Evolutionary conservation across 352 stramenopile species (phyloP).

Genomic region (Peronosclerospora sorghi): DNA sequence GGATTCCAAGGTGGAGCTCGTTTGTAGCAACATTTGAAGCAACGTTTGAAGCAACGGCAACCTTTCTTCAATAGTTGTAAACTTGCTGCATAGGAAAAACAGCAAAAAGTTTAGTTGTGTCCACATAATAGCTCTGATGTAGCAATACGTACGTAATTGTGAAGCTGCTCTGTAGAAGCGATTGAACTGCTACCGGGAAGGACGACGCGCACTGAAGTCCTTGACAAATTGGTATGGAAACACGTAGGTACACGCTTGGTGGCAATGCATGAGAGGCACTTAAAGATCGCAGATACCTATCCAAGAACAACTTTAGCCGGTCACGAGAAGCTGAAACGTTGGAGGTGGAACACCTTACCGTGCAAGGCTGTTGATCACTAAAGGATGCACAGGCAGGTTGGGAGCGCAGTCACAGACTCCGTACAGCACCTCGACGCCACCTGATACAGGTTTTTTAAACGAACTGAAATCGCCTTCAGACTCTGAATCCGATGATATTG

Average conservation of each 20-base stretch:
- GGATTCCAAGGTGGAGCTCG: too few species aligned
- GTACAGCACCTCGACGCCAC: constrained; percentile 48
- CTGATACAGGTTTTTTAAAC: constrained; percentile 15
- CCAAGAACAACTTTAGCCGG: constrained; percentile 1
- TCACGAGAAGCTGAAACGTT: neutral
- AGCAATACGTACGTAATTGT: constrained; percentile 33
- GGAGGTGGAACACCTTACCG: constrained; percentile 19
- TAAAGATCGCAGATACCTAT: constrained; percentile 56
- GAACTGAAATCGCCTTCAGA: constrained; percentile 29
- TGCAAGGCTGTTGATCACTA: constrained; percentile 44
- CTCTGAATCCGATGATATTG: constrained; percentile 61
- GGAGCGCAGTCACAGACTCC: constrained; percentile 32
- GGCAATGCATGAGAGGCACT: constrained; percentile 42
- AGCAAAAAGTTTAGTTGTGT: constrained; percentile 1
- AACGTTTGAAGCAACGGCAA: constrained; percentile 27
- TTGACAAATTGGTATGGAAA: constrained; percentile 31
- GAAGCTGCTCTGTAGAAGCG: constrained; percentile 36
- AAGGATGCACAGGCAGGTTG: constrained; percentile 40
- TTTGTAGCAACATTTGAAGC: too few species aligned
- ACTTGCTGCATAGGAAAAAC: constrained; percentile 31
- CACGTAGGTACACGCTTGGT: constrained; percentile 29
- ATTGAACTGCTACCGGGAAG: constrained; percentile 31
- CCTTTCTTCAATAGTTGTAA: constrained; percentile 44
- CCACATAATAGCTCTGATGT: neutral
- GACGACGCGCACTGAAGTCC: constrained; percentile 39